Conservation (phyloP, 805 yeast species). For the Pichia kluyveri region DNA sequence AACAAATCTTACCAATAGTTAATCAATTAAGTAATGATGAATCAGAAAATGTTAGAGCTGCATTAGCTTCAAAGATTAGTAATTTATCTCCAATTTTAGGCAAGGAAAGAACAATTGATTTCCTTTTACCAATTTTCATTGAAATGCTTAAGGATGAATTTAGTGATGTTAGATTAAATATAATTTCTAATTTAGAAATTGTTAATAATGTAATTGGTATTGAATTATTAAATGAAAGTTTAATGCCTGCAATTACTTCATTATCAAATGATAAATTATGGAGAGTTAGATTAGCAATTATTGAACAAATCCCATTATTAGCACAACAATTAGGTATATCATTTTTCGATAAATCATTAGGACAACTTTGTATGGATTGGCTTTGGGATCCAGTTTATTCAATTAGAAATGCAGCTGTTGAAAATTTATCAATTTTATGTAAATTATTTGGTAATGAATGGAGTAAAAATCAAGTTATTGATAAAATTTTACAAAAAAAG, state of each 20-base stretch:
- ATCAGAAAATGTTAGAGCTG: conserved; percentile 87
- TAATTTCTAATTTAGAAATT: conserved; percentile 82
- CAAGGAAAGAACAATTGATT: conserved; percentile 73
- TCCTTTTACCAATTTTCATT: conserved; percentile 77
- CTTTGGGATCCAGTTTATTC: conserved; percentile 96
- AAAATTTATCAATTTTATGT: conserved; percentile 69
- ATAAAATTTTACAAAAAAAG: conserved; percentile 51
- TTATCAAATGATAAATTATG: conserved; percentile 94
- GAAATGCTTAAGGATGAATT: conserved; percentile 94
- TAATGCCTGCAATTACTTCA: conserved; percentile 92
- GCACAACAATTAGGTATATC: conserved; percentile 92
- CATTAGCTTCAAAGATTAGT: conserved; percentile 82
- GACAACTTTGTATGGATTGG: conserved; percentile 93
- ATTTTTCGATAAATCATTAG: conserved; percentile 86
- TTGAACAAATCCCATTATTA: conserved; percentile 89
- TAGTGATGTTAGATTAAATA: conserved; percentile 92
- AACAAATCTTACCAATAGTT: conserved; percentile 73
- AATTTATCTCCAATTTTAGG: conserved; percentile 80
- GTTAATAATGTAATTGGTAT: conserved; percentile 95
- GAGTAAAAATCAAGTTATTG: conserved; percentile 80
- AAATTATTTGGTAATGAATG: conserved; percentile 86
- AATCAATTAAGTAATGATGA: conserved; percentile 81
- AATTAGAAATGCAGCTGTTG: conserved; percentile 92
- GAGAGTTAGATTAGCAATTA: conserved; percentile 95
- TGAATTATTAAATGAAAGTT: conserved; percentile 71